phyloP scores from a whole-genome alignment of 306 rosid species.

The Quercus gilva region DNA sequence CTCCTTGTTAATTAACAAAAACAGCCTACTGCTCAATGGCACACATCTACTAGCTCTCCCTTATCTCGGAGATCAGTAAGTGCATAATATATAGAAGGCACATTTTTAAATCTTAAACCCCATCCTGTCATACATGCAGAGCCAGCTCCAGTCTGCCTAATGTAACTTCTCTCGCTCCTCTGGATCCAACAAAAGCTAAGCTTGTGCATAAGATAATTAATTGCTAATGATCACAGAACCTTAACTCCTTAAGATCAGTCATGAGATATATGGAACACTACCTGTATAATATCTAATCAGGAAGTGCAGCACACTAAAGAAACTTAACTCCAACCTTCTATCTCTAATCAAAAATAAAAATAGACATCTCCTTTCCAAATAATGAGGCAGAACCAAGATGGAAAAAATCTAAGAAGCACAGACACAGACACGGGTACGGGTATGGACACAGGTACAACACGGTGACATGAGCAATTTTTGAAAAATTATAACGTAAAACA shows the following conservation, averaged over 20 bases:
- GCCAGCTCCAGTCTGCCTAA: not conserved
- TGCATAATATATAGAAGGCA: not conserved
- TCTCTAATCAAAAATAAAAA: not conserved
- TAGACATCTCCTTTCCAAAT: not conserved
- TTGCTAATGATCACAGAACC: not conserved
- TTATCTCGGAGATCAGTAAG: not conserved
- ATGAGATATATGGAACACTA: not conserved
- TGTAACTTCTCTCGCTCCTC: not conserved
- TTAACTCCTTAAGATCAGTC: not conserved
- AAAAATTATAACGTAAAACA: no score
- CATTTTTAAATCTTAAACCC: not conserved
- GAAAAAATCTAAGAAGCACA: not conserved
- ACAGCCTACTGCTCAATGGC: not conserved
- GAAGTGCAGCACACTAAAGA: not conserved
- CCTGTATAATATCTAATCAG: not conserved
- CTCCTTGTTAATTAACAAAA: not conserved
- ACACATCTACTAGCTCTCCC: not conserved
- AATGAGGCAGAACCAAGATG: not conserved
- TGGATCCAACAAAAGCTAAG: not conserved
- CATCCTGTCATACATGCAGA: not conserved
- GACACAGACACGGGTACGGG: no score
- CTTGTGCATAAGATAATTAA: not conserved
- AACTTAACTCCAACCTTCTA: not conserved
- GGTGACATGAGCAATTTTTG: no score
- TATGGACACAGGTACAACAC: no score